These are phyloP conservation scores for Podila epigama DNA, from an alignment of 192 early-diverging fungal species.

Conservation along the genomic window DNA sequence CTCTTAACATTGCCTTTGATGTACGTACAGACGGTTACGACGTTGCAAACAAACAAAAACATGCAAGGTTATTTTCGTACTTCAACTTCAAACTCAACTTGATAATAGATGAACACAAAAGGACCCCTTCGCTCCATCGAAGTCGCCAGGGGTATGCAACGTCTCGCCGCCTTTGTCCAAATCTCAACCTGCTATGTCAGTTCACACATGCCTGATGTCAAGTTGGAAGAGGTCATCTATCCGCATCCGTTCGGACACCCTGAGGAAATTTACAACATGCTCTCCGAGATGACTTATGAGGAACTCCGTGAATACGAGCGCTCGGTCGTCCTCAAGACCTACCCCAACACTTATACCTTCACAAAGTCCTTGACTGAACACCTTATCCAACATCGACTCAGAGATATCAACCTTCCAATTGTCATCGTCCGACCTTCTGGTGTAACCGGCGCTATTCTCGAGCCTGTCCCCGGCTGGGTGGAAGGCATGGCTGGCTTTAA, in stretches of 20 bases:
- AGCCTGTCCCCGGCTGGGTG: slow-evolving; percentile 43
- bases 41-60: neutral
- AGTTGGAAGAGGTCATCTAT: slow-evolving; percentile 30
- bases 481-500: slow-evolving; percentile 28
- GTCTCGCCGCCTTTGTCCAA: slow-evolving; percentile 21
- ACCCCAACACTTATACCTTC: slow-evolving; percentile 53
- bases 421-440: slow-evolving; percentile 40
- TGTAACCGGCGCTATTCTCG: slow-evolving; percentile 15
- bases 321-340: slow-evolving; percentile 40
- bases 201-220: slow-evolving; percentile 11
- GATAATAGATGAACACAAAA: slow-evolving; percentile 30
- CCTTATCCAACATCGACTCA: slow-evolving; percentile 49
- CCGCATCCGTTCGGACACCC: slow-evolving; percentile 17
- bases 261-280: slow-evolving; percentile 24
- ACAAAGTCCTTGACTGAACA: slow-evolving; percentile 58
- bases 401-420: slow-evolving; percentile 21
- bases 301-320: slow-evolving; percentile 35
- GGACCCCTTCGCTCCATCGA: slow-evolving; percentile 32
- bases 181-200: slow-evolving; percentile 46
- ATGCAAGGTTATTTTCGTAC: no score
- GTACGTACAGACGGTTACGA: no score
- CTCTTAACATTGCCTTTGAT: slow-evolving; percentile 52
- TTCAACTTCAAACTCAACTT: neutral
- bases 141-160: slow-evolving; percentile 15
- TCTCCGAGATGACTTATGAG: slow-evolving; percentile 24